A percentile compares a stretch with the other conserved stretches of the same genome.
Evolutionary conservation across 371 early-diverging fungal species (phyloP).

Genomic region (Cladochytrium tenue): DNA sequence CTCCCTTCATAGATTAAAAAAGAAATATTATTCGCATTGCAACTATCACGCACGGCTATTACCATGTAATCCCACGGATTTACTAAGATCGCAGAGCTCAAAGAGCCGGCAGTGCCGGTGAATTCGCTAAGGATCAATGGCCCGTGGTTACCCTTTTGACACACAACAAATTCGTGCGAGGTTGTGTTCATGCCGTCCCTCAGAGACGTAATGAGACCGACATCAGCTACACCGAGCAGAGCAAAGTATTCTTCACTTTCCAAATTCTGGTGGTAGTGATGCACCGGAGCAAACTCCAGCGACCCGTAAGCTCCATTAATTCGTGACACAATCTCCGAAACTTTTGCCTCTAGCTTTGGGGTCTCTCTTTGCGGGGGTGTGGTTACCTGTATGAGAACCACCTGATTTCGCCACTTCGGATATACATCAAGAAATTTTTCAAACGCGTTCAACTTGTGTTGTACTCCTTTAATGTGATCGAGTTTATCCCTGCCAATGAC

Average conservation of each 20-base stretch:
- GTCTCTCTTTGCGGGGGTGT: constrained; percentile 97
- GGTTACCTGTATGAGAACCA: constrained; percentile 95
- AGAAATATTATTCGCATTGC: background rate
- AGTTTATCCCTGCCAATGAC: constrained; percentile 98
- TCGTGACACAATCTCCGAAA: constrained; percentile 94
- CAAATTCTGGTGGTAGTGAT: constrained; percentile 96
- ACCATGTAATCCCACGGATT: constrained; percentile 98
- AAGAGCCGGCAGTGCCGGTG: constrained; percentile 98
- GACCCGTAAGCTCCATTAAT: constrained; percentile 89
- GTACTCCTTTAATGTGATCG: constrained; percentile 99
- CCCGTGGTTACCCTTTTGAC: constrained; percentile 91
- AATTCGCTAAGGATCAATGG: constrained; percentile 97
- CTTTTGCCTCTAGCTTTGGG: constrained; percentile 82
- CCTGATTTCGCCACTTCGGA: constrained; percentile 91
- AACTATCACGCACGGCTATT: constrained; percentile 12
- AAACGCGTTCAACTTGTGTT: constrained; percentile 96
- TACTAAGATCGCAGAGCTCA: constrained; percentile 89
- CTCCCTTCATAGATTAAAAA: constrained; percentile 78
- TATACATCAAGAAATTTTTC: constrained; percentile 88
- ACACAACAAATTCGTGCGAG: constrained; percentile 94
- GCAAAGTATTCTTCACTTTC: constrained; percentile 93
- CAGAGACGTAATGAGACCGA: constrained; percentile 95
- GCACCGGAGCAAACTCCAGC: constrained; percentile 96
- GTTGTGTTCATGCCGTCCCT: constrained; percentile 99
- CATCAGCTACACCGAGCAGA: constrained; percentile 94